Base-by-base conservation (phyloP, 371 early-diverging fungal genomes). In the Sanchytrium tribonematis region DNA sequence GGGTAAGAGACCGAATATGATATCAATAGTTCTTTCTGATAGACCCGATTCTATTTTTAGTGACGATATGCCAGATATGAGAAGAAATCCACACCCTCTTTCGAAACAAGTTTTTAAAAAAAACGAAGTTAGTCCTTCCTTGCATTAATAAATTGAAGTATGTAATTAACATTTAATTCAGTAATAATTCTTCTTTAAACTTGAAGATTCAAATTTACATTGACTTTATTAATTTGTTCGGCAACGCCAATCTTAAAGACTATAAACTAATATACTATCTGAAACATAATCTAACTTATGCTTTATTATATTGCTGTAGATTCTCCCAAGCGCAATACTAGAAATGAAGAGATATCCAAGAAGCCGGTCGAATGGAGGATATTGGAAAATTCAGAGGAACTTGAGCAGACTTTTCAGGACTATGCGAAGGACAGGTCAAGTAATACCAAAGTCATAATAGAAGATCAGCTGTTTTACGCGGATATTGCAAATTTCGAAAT, bases 401-500 rank as follows among this genome's bases (percentile, higher is more conserved):
- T 48, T 12, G 48, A 48, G 22, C 12, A 48, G 22, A 48, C 48
- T 48, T 48, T 12, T 48, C 48, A 48, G 22, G 22, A 48, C 5
- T 48, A 48, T 22, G 5, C 22, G 22, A 48, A 48, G 48, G 48
- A 48, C 22, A 48, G 22, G 22, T 48, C 48, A 12, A 22, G 5
- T 48, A 48, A 48, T 12, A 48, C 48, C 22, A 48, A 48, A 48
- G 12, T 48, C 22, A 48, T 48, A 48, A 68, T 68, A 28, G 68
- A 68, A 17, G 68, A 68, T 68, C 68, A 29, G 27, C 31, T 68
- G 30, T 68, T 68, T 31, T 28, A 68, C 12, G 68, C 30, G 0
- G n/a, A 68, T 68, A 68, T 68, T 30, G 29, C 68, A n/a, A 68
- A 71, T 66, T 28, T 5, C 17, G 1, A 31, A 29, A 5, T 31